Conservation (phyloP, 2,329 filamentous ascomycete species). For the Parastagonospora nodorum region DNA sequence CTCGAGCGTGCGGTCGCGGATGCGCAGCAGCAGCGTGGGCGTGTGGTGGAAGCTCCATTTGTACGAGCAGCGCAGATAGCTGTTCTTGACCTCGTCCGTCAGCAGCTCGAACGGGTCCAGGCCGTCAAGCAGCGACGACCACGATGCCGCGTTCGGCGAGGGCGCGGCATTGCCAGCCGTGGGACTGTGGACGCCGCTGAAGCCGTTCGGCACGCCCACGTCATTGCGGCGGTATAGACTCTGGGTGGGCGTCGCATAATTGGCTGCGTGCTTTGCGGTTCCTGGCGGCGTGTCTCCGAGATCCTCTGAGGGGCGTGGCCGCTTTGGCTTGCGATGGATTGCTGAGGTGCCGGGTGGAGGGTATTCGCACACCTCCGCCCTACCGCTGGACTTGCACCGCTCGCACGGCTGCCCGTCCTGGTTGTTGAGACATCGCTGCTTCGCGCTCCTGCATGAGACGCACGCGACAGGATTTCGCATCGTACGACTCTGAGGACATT, state of each 20-base stretch:
- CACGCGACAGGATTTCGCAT: conserved; percentile 50
- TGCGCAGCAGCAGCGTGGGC: conserved; percentile 45
- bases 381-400: conserved; percentile 42
- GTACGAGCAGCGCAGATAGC: conserved; percentile 48
- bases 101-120: conserved; percentile 47
- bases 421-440: conserved; percentile 48
- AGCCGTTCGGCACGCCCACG: conserved; percentile 30
- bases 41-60: conserved; percentile 52
- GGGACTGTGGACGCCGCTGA: conserved; percentile 17
- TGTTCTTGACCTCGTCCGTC: conserved; percentile 50
- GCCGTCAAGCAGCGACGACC: conserved; percentile 29
- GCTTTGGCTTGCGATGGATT: conserved; percentile 46
- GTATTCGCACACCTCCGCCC: conserved; percentile 42
- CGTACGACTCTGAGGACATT: background rate
- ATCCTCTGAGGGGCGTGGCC: conserved; percentile 37
- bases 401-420: conserved; percentile 45
- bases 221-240: conserved; percentile 25
- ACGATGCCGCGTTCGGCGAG: conserved; percentile 33
- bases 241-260: conserved; percentile 13
- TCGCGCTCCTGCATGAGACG: conserved; percentile 45
- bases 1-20: conserved; percentile 46
- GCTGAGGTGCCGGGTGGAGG: conserved; percentile 45
- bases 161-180: conserved; percentile 18
- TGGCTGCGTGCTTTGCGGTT: conserved; percentile 7
- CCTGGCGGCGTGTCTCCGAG: conserved; percentile 21